Conservation (phyloP, 2,329 filamentous ascomycete species). For the Diaporthe citriasiana region DNA sequence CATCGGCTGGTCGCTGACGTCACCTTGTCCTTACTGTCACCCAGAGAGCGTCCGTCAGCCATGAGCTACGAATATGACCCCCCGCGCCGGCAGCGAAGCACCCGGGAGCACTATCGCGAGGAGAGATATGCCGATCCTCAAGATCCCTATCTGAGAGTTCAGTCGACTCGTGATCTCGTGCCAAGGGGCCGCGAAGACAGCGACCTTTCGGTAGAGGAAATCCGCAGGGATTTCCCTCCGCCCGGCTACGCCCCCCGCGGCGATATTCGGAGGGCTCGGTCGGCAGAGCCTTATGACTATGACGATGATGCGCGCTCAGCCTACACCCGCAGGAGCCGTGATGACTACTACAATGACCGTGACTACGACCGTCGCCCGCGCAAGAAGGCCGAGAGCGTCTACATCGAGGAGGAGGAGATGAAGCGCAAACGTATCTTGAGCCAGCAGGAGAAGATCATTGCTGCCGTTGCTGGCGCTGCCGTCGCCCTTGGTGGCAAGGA, state of each 20-base stretch:
- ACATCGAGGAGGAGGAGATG: conserved; percentile 71
- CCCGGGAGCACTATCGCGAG: conserved; percentile 62
- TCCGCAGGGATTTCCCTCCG: conserved; percentile 86
- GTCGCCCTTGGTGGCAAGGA: conserved; percentile 77
- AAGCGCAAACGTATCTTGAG: conserved; percentile 67
- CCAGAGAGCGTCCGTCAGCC: conserved; percentile 39
- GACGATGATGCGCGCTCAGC: conserved; percentile 61
- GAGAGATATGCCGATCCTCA: conserved; percentile 69
- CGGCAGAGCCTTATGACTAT: conserved; percentile 74
- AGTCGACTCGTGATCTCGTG: conserved; percentile 66
- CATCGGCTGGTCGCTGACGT: conserved; percentile 38
- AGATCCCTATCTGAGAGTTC: conserved; percentile 62
- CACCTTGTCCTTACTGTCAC: conserved; percentile 37
- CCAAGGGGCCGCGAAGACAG: conserved; percentile 78
- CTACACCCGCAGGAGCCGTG: conserved; percentile 53
- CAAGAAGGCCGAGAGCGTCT: conserved; percentile 64
- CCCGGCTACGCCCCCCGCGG: conserved; percentile 65
- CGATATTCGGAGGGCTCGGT: conserved; percentile 73
- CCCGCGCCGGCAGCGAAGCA: conserved; percentile 61
- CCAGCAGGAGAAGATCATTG: conserved; percentile 76
- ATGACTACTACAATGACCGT: conserved; percentile 60
- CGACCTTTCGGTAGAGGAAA: conserved; percentile 83
- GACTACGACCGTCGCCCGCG: conserved; percentile 63
- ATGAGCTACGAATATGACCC: conserved; percentile 71
- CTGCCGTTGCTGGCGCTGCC: conserved; percentile 75